Conservation (phyloP, 208 protist species). For the Naegleria fowleri region DNA sequence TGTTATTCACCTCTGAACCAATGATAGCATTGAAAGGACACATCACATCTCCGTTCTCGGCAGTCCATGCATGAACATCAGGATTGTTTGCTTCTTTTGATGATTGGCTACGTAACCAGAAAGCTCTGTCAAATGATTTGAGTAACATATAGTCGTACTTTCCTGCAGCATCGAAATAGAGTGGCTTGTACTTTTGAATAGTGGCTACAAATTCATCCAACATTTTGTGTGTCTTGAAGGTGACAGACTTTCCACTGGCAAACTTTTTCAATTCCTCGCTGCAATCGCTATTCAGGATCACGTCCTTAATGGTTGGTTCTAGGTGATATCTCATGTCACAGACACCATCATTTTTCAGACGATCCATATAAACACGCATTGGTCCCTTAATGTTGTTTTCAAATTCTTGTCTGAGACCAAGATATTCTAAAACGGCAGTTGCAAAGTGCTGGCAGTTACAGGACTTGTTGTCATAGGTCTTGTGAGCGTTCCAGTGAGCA, state of each 20-base stretch:
- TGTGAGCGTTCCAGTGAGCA: slow-evolving; percentile 8
- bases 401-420: background rate
- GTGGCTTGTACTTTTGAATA: background rate
- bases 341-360: background rate
- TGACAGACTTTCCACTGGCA: background rate
- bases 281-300: background rate
- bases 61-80: background rate
- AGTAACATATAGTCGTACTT: background rate
- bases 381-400: background rate
- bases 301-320: background rate
- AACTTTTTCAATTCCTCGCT: slow-evolving; percentile 20
- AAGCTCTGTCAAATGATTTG: slow-evolving; percentile 24
- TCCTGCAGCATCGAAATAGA: background rate
- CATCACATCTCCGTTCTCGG: background rate
- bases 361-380: background rate
- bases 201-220: slow-evolving; percentile 3
- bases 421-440: background rate
- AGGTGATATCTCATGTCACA: slow-evolving; percentile 9
- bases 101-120: background rate
- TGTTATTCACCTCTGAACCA: background rate
- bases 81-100: background rate
- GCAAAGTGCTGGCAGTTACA: slow-evolving; percentile 20
- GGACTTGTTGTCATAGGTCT: background rate
- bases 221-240: slow-evolving; percentile 3
- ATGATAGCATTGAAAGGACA: background rate